phyloP scores from a whole-genome alignment of 2,329 filamentous ascomycete species.

The Beauveria scarabaeidicola region DNA sequence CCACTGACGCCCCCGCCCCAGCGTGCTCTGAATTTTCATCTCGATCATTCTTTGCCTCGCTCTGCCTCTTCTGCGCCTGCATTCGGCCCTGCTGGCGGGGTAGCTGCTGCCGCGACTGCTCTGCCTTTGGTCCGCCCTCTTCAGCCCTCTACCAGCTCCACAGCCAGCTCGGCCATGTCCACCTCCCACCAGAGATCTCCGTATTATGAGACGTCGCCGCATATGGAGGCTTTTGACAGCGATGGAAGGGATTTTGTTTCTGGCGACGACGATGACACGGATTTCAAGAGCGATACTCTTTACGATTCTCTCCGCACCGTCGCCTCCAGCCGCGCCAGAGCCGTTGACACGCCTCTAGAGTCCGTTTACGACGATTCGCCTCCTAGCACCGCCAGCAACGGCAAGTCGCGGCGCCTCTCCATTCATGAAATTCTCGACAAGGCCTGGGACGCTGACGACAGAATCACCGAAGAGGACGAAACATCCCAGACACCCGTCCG shows the following conservation, averaged over 20 bases:
- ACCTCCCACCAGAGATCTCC: constrained; percentile 22
- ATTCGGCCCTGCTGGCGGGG: constrained; percentile 24
- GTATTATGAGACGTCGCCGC: constrained; percentile 38
- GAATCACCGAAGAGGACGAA: constrained; percentile 57
- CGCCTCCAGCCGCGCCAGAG: constrained; percentile 57
- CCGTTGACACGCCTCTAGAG: constrained; percentile 63
- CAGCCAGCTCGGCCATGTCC: constrained; percentile 35
- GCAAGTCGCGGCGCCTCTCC: constrained; percentile 46
- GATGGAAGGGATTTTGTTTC: constrained; percentile 57
- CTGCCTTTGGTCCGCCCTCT: constrained; percentile 27
- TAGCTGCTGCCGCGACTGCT: constrained; percentile 23
- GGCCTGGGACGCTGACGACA: constrained; percentile 45
- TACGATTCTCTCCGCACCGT: constrained; percentile 70
- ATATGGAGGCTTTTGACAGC: constrained; percentile 60
- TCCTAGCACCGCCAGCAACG: constrained; percentile 46
- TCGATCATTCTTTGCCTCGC: constrained; percentile 34
- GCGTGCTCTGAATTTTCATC: constrained; percentile 45
- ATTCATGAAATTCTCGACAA: constrained; percentile 51
- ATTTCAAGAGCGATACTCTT: constrained; percentile 67
- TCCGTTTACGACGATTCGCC: constrained; percentile 77
- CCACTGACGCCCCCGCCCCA: constrained; percentile 44
- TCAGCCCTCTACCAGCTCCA: constrained; percentile 35
- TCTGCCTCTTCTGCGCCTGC: constrained; percentile 24
- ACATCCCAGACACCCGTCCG: constrained; percentile 43
- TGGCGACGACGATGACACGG: constrained; percentile 68